These are phyloP conservation scores for Aureobasidium namibiae DNA, from an alignment of 2,329 filamentous ascomycete species.

Conservation along the genomic window DNA sequence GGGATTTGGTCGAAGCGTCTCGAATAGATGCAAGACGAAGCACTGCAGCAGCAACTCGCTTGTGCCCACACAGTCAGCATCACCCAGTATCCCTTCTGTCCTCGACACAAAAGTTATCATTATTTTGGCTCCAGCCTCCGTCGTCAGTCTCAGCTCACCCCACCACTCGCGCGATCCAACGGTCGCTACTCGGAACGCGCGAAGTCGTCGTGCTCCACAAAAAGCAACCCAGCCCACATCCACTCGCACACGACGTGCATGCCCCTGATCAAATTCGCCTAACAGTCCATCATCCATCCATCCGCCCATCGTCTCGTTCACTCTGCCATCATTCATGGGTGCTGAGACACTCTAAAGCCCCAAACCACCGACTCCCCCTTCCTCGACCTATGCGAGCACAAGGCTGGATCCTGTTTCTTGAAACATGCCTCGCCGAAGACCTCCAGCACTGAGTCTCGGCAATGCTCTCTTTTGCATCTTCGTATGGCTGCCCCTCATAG, in stretches of 20 bases:
- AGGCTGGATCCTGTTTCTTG: slow-evolving; percentile 15
- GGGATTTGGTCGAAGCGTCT: slow-evolving; percentile 7
- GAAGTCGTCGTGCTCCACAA: slow-evolving; percentile 11
- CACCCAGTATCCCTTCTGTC: not conserved
- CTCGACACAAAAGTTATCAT: not conserved
- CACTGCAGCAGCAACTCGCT: not conserved
- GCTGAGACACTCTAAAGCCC: not conserved
- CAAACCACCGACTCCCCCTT: not conserved
- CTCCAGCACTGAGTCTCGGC: slow-evolving; percentile 21
- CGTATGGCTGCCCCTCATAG: slow-evolving; percentile 22
- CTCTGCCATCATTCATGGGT: slow-evolving; percentile 6
- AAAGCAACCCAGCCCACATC: slow-evolving; percentile 9
- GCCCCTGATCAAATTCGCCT: slow-evolving; percentile 9
- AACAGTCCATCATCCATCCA: not conserved
- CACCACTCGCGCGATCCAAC: slow-evolving; percentile 1
- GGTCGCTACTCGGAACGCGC: slow-evolving; percentile 4
- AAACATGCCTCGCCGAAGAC: slow-evolving; percentile 25
- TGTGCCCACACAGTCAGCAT: slow-evolving; percentile 4
- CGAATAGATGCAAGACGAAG: slow-evolving; percentile 2
- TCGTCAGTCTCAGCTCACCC: slow-evolving; percentile 3
- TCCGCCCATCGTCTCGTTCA: not conserved
- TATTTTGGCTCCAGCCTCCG: not conserved
- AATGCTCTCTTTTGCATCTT: slow-evolving; percentile 24
- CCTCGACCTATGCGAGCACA: not conserved
- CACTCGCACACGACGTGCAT: not conserved